phyloP scores from a whole-genome alignment of 305 asterid species.

The Fraxinus ornus region DNA sequence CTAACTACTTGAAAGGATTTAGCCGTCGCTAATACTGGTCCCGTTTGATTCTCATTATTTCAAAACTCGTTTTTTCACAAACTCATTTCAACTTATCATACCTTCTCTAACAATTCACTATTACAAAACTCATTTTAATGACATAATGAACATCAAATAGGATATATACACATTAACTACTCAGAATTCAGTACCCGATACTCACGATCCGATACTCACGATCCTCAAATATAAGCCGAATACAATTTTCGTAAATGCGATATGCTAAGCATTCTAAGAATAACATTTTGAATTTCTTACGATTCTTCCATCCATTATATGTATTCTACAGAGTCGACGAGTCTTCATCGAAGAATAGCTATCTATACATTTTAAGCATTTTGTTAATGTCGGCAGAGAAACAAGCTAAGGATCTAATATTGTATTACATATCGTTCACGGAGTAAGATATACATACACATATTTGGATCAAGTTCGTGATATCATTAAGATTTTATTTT shows the following conservation, averaged over 20 bases:
- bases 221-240: not conserved
- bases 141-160: not conserved
- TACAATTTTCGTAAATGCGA: not conserved
- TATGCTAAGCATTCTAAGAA: not conserved
- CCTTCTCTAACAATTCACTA: too few relatives aligned
- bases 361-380: not conserved
- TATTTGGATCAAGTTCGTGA: not conserved
- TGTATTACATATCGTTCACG: not conserved
- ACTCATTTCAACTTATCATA: too few relatives aligned
- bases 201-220: not conserved
- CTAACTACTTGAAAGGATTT: not conserved
- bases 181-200: not conserved
- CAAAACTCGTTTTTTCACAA: too few relatives aligned
- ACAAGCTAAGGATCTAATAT: not conserved
- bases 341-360: not conserved
- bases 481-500: not conserved
- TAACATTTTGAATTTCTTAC: not conserved
- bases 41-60: too few relatives aligned
- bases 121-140: not conserved
- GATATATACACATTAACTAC: not conserved
- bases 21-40: not conserved
- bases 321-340: not conserved
- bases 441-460: not conserved
- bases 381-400: not conserved
- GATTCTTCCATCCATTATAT: not conserved